phyloP scores from a whole-genome alignment of 2,329 filamentous ascomycete species.

The Xylariaceae sp. region DNA sequence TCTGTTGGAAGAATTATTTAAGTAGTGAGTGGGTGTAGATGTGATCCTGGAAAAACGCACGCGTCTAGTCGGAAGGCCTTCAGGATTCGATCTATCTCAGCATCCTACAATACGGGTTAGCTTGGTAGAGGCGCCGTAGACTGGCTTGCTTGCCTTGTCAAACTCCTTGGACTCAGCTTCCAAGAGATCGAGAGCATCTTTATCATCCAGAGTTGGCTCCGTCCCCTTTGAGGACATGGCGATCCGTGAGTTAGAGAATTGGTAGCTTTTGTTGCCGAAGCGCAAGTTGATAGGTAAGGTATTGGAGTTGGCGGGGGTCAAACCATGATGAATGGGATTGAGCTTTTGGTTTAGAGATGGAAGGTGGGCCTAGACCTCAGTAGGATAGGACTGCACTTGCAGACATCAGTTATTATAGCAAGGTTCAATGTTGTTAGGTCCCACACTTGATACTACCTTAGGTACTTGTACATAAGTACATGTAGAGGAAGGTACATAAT shows the following conservation, averaged over 20 bases:
- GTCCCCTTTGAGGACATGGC: constrained; percentile 43
- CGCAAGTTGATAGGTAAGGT: no score
- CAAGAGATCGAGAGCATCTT: constrained; percentile 74
- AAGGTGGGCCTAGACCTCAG: no score
- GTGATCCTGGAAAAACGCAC: constrained; percentile 33
- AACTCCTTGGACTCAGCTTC: constrained; percentile 86
- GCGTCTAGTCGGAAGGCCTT: constrained; percentile 76
- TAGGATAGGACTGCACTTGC: no score
- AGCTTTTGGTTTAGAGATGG: no score
- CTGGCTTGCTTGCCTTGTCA: constrained; percentile 61
- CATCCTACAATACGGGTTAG: constrained; percentile 60
- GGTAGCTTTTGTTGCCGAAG: not conserved
- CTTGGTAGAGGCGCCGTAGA: constrained; percentile 3
- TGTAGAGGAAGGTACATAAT: no score
- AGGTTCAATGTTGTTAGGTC: no score
- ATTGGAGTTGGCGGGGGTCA: no score
- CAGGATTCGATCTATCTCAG: constrained; percentile 91
- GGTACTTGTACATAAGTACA: no score
- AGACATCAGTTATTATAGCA: no score
- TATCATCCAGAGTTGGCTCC: constrained; percentile 46
- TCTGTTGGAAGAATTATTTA: constrained; percentile 38
- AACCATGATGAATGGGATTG: no score
- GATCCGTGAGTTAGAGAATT: not conserved
- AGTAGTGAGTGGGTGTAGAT: not conserved
- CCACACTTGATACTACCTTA: no score